Evolutionary conservation across 2,329 filamentous ascomycete species (phyloP).

Genomic region (Aureobasidium sp.): DNA sequence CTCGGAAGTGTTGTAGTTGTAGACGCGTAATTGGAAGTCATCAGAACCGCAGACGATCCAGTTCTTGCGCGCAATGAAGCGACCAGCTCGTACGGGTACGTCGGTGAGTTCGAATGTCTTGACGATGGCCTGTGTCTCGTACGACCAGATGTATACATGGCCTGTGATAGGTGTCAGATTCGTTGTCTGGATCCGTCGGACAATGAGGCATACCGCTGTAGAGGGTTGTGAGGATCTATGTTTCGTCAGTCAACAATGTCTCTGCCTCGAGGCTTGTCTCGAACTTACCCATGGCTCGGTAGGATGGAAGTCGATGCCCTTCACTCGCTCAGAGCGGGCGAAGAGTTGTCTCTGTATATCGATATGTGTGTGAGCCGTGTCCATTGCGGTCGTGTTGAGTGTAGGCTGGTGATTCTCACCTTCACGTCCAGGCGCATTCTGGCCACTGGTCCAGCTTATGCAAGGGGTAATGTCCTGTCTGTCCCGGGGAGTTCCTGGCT

Average conservation of each 20-base stretch:
- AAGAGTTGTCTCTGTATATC: conserved; percentile 64
- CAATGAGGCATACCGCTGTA: conserved; percentile 66
- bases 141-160: conserved; percentile 99
- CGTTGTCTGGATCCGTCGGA: background rate
- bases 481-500: background rate
- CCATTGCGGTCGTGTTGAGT: background rate
- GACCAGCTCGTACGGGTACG: conserved; percentile 91
- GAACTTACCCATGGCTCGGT: conserved; percentile 80
- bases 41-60: conserved; percentile 72
- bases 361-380: conserved; percentile 9
- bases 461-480: conserved; percentile 21
- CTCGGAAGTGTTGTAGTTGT: conserved; percentile 99
- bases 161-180: conserved; percentile 42
- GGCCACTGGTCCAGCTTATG: conserved; percentile 21
- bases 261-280: background rate
- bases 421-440: conserved; percentile 53
- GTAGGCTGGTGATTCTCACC: conserved; percentile 30
- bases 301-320: conserved; percentile 94
- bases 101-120: conserved; percentile 99
- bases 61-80: conserved; percentile 96
- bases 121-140: conserved; percentile 84
- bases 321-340: conserved; percentile 89
- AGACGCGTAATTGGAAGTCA: conserved; percentile 81
- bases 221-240: conserved; percentile 71
- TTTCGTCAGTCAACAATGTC: conserved; percentile 4